phyloP scores from a whole-genome alignment of 2,329 filamentous ascomycete genomes.

The Colletotrichum horii region DNA sequence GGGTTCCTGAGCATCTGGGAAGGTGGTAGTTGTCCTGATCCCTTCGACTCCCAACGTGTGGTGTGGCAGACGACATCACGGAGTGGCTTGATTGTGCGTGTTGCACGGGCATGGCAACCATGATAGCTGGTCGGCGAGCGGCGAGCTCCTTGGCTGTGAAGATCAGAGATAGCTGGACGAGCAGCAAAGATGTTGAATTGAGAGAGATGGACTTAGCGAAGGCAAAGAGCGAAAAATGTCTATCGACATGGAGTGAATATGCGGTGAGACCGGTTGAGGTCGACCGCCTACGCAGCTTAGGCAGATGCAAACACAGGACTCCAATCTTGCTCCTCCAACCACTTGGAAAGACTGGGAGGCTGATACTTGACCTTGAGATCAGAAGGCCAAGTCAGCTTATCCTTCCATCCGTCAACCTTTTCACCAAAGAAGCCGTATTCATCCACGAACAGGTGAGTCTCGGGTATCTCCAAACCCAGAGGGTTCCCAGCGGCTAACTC shows the following conservation, averaged over 20 bases:
- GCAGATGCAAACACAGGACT: neutral
- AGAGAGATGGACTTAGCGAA: neutral
- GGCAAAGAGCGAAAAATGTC: neutral
- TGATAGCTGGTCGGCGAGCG: neutral
- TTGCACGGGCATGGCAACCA: neutral
- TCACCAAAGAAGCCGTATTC: constrained; percentile 4
- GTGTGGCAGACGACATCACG: neutral
- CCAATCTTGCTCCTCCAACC: neutral
- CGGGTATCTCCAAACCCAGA: neutral
- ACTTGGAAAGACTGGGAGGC: neutral
- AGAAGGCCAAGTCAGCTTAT: neutral
- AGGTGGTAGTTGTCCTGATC: neutral
- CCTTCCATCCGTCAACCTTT: neutral
- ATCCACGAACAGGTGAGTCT: neutral
- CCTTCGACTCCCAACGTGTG: neutral
- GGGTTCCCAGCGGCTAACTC: constrained; percentile 29
- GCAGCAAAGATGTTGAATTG: neutral
- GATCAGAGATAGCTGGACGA: neutral
- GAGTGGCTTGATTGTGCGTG: neutral
- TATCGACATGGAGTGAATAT: neutral
- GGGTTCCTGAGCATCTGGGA: neutral
- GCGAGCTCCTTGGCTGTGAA: neutral
- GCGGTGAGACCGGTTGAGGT: neutral
- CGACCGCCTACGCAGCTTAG: neutral
- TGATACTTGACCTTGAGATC: neutral